Evolutionary conservation across 257 asterid genomes (phyloP), one percentile per base, ranked within the genome.

Genomic region (Verbena officinalis): DNA sequence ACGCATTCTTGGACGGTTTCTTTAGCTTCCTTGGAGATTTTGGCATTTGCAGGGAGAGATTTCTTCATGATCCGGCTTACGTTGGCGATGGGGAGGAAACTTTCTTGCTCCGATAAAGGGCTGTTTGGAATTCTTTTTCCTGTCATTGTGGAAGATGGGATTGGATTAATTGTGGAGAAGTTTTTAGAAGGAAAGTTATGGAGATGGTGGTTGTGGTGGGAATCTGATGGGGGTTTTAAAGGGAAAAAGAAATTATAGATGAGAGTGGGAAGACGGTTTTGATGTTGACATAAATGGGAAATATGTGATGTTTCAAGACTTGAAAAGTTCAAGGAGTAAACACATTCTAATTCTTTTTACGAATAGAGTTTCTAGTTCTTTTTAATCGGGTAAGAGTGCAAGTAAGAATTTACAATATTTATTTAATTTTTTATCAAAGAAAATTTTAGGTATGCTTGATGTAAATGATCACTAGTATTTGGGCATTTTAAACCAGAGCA

Each of bases 1-100:
- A 78, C 90, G 9, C 90, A 84, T 63, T 81, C 87, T 31, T 84
- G 90, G 0, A 81, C 90, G 0, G 75, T 76, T 50, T 84, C 87
- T 55, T 81, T 84, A 0, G 87, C 84, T 58, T 84, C 90, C 62
- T 84, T 84, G 5, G 90, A 84, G 67, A 81, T 81, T n/a, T 84
- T 80, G 7, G 90, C 90, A 52, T 81, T 84, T 5, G 85, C 48
- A 7, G 90, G 87, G n/a, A 84, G 87, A 2, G 83, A 67, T 81
- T 74, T 81, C 53, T 84, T 84, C 90, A 84, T 84, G 70, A 84
- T 84, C 15, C 90, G 74, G 48, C 84, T 65, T 1, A 84, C 81
- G 65, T 84, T 84, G 1, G 90, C 87, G 62, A 78, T 80, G 0
- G 89, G 89, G 5, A 83, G 77, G 74, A 64, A 66, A 15, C 65